Evolutionary conservation across 208 protist genomes (phyloP), one percentile per base, ranked within the genome.

Genomic region (Leishmania martiniquensis): DNA sequence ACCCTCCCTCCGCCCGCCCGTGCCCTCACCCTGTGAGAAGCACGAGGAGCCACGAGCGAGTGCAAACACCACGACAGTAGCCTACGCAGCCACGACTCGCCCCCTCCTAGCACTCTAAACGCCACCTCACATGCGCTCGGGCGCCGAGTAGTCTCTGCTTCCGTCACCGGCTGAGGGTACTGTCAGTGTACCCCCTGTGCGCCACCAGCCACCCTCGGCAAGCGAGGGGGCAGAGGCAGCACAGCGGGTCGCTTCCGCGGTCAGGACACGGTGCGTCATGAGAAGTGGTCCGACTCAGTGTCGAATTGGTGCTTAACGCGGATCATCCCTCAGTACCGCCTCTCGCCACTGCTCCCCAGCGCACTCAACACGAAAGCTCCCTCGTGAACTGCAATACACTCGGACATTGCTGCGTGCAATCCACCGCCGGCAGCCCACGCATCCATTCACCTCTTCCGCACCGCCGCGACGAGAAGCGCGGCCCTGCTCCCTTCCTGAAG

Each of bases 271-370:
- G 75, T 84, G 80, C 80, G 80, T 84, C 80, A 84, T 84, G 75
- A 59, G 22, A 39, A 44, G 60, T 49, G 2, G 37, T 86, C 82
- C 82, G 83, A 83, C 78, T 83, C 78, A 83, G 83, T 86, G 83
- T 86, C 83, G 83, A 86, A 83, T 44, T 74, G 80, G 82, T 79
- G 82, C 69, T 83, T 70, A 81, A 80, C 83, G 71, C 55, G 75
- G 80, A 80, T 84, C 80, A 84, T 84, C 80, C 49, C 63, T 55
- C 57, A 63, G 57, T 20, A 63, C 57, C 57, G 29, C 12, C 57
- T 63, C 9, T 9, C 57, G 12, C 12, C 4, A 37, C 15, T 13
- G 37, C 15, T 51, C 32, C 29, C 6, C 29, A 63, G 10, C 57
- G 37, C 57, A 6, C 20, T 12, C 57, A 63, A 9, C 37, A 17